Evolutionary conservation across 2,329 filamentous ascomycete species (phyloP), one percentile per base, ranked within the genome.

Genomic region (Colletotrichum chrysophilum): DNA sequence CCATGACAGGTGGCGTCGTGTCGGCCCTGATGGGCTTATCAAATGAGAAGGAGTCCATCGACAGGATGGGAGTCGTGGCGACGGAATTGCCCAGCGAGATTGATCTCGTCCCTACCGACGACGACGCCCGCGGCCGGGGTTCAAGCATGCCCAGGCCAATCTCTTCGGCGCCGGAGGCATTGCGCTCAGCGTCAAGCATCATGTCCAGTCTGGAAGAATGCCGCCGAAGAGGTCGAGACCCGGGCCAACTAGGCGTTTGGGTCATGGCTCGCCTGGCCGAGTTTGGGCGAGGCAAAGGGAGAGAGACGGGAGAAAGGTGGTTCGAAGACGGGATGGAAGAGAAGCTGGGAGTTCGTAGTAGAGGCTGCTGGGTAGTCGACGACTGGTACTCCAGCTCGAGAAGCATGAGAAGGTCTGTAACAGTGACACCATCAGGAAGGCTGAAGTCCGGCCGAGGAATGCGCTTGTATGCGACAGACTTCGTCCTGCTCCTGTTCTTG

Each of bases 141-240:
- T 76, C 74, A 4, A 76, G 74, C 74, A 76, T 74, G 13, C 70
- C 58, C 56, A 76, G 21, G 5, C 74, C 74, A 2, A 76, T 69
- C 64, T 76, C 70, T 24, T 68, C 64, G 5, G 65, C 64, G 10
- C 74, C 70, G 7, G 70, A 69, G 16, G 65, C 74, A 18, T 66
- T 68, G 16, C 70, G 74, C 24, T 76, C 74, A 12, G 71, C 74
- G 9, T 73, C 74, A 8, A 76, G 64, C 14, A 64, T 71, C 65
- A 76, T 73, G 14, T 76, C 70, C 32, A 76, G 13, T 7, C 74
- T 56, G 5, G 74, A 76, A 1, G 74, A 65, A 36, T 68, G 58
- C 12, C 64, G 62, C 4, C 74, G 70, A 8, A 76, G 56, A 18
- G 74, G 74, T 2, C 70, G 70, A 2, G 38, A 58, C 7, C 30